Evolutionary conservation across 1,284 basidiomycete species (phyloP), one percentile per base, ranked within the genome.

Genomic region (Puccinia novopanici): DNA sequence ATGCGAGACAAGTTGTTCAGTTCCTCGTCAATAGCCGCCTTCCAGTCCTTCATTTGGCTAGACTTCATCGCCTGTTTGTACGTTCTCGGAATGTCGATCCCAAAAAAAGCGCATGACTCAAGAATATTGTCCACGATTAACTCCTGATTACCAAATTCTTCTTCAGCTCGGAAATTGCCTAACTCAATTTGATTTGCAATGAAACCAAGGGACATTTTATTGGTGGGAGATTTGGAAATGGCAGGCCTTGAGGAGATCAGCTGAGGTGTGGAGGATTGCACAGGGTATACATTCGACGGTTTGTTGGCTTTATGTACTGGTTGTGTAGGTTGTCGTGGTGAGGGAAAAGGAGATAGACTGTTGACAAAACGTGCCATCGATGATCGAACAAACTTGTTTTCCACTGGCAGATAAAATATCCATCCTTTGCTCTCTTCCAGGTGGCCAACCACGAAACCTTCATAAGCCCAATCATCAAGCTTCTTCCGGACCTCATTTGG

Each of bases 1-100:
- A 73, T 27, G n/a, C 22, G 12, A 1, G 42, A 10, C 5, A 73
- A n/a, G 9, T 73, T 55, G 9, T 24, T 55, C 6, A 30, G n/a
- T 61, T 61, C 57, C 37, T 68, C 65, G 3, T 4, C 6, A 13
- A 68, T 68, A 37, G 65, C 65, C 5, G 27, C 27, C 45, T 54
- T 48, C 68, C 68, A 71, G 4, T 24, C 6, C 6, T 8, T 10
- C n/a, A 24, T 13, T n/a, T 71, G 12, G 15, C 10, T 9, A 27
- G 68, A 71, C 15, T 50, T 48, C 68, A 48, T 71, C 17, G 40
- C 68, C 24, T 71, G 68, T 30, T n/a, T 52, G 50, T 15, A 71
- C 19, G 48, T 50, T 3, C 30, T 48, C 12, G 45, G 68, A 12
- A 67, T 42, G 42, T 40, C 8, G 42, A 42, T 12, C 4, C 40